These are phyloP conservation scores for Epichloe coenophiala DNA, from an alignment of 2,329 filamentous ascomycete species.

Conservation along the genomic window DNA sequence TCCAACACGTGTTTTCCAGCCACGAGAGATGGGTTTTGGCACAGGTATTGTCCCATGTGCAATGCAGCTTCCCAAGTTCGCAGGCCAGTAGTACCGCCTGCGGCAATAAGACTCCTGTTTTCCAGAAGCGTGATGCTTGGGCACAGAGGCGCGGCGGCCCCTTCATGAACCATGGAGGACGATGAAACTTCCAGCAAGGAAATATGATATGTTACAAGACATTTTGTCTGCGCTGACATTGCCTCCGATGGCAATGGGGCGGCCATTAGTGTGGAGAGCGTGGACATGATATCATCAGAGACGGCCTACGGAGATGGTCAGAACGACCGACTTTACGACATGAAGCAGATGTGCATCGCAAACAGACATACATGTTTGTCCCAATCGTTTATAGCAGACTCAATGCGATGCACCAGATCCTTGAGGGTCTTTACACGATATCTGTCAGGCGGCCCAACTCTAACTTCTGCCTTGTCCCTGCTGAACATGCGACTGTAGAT, in stretches of 20 bases:
- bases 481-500: conserved; percentile 57
- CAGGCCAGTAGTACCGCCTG: conserved; percentile 59
- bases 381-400: conserved; percentile 64
- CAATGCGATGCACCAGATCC: conserved; percentile 53
- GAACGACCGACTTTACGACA: conserved; percentile 4
- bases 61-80: conserved; percentile 73
- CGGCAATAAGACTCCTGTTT: conserved; percentile 54
- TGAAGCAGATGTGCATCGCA: background rate
- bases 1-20: conserved; percentile 49
- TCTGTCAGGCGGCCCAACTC: conserved; percentile 48
- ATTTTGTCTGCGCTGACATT: conserved; percentile 54
- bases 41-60: conserved; percentile 57
- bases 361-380: conserved; percentile 65
- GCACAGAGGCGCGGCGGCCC: background rate
- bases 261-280: conserved; percentile 51
- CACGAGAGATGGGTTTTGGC: conserved; percentile 31
- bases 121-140: conserved; percentile 50
- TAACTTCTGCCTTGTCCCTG: conserved; percentile 35
- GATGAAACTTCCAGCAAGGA: conserved; percentile 20
- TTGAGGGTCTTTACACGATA: conserved; percentile 67
- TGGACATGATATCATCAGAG: conserved; percentile 63
- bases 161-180: background rate
- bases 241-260: conserved; percentile 50
- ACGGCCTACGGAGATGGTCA: conserved; percentile 49
- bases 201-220: conserved; percentile 58